Evolutionary conservation across 2,329 filamentous ascomycete genomes (phyloP).

Genomic region (Penicillium janthinellum): DNA sequence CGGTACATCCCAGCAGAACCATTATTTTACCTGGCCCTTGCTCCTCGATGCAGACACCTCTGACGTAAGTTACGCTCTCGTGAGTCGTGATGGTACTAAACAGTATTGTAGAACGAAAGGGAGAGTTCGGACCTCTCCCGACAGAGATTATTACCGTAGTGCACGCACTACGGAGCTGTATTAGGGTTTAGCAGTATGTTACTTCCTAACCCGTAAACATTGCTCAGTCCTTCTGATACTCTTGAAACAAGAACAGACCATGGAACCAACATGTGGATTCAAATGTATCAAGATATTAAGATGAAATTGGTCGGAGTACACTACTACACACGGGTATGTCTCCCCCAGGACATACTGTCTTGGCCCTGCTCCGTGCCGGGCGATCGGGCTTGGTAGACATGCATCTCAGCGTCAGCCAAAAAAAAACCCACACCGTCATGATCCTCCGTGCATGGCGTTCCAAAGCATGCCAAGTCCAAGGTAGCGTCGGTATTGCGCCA

Average conservation of each 20-base stretch:
- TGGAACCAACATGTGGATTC: background rate
- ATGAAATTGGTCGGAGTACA: background rate
- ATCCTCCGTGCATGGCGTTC: slow-evolving; percentile 16
- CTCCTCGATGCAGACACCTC: slow-evolving; percentile 11
- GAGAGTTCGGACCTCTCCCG: background rate
- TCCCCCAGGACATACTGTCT: slow-evolving; percentile 10
- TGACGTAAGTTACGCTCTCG: slow-evolving; percentile 9
- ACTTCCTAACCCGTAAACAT: background rate
- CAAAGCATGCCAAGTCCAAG: slow-evolving; percentile 18
- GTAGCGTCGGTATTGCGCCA: slow-evolving; percentile 8
- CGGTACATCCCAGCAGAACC: background rate
- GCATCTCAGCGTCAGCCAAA: background rate
- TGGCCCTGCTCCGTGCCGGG: slow-evolving; percentile 6
- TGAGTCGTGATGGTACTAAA: background rate
- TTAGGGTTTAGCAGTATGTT: background rate
- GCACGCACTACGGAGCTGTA: background rate
- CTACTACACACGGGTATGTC: background rate
- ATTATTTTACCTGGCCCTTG: background rate
- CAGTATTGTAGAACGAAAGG: background rate
- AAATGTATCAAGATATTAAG: background rate
- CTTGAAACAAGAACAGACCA: background rate
- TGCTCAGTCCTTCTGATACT: background rate
- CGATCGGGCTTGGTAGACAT: slow-evolving; percentile 22
- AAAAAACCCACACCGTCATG: slow-evolving; percentile 6
- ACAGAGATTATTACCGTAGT: background rate